These are phyloP conservation scores for Penicillium rolfsii DNA, from an alignment of 2,329 filamentous ascomycete genomes.

Conservation along the genomic window DNA sequence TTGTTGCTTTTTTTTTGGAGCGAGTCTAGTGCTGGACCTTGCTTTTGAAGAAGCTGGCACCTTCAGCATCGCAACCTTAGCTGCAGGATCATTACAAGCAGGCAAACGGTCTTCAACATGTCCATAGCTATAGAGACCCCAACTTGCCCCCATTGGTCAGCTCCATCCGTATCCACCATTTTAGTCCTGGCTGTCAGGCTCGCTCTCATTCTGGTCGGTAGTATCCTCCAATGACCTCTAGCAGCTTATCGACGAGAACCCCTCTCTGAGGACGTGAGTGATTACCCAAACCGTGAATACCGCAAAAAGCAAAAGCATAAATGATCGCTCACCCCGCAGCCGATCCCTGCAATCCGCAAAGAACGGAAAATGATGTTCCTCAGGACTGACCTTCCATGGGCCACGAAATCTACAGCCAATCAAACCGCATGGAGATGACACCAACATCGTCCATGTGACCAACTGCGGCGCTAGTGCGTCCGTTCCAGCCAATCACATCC, in stretches of 20 bases:
- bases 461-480: not conserved
- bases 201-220: not conserved
- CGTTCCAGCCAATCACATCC: not conserved
- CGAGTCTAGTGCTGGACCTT: not conserved
- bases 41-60: not conserved
- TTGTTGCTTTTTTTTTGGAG: not conserved
- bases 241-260: not conserved
- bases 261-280: not conserved
- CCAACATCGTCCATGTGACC: slow-evolving; percentile 6
- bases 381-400: not conserved
- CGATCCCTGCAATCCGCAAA: not conserved
- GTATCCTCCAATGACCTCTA: not conserved
- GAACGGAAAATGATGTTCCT: not conserved
- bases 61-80: not conserved
- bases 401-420: not conserved
- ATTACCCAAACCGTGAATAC: not conserved
- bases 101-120: not conserved
- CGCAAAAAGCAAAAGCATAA: not conserved
- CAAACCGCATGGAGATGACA: not conserved
- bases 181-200: not conserved
- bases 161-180: not conserved
- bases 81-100: not conserved
- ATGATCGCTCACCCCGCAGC: not conserved
- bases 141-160: not conserved
- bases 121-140: not conserved